phyloP scores from a whole-genome alignment of 345 rosid species.

The Sonneratia alba region DNA sequence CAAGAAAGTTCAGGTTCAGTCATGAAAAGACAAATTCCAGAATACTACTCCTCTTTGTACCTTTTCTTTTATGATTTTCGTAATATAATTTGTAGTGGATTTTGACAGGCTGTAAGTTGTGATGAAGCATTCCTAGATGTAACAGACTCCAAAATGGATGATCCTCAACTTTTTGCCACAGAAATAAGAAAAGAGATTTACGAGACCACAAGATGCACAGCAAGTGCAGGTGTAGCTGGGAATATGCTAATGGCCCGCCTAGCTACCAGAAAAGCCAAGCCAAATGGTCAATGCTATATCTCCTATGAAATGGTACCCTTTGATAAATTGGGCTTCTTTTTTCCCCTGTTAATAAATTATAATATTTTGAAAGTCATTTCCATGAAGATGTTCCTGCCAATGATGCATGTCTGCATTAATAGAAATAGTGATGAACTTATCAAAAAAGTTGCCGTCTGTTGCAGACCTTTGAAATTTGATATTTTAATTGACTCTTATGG shows the following conservation, averaged over 20 bases:
- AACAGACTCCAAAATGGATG: slow-evolving; percentile 36
- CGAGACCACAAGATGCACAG: slow-evolving; percentile 75
- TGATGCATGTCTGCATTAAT: not conserved
- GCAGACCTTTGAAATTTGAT: not conserved
- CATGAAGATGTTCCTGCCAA: not conserved
- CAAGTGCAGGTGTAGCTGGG: slow-evolving; percentile 80
- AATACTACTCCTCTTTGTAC: slow-evolving; percentile 2
- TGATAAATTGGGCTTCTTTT: not conserved
- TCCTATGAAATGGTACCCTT: slow-evolving; percentile 44
- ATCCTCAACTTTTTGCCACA: slow-evolving; percentile 57
- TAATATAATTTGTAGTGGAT: slow-evolving; percentile 7
- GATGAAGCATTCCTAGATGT: slow-evolving; percentile 95
- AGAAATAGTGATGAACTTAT: not conserved
- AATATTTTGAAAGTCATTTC: not conserved
- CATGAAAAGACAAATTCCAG: not conserved
- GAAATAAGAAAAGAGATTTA: slow-evolving; percentile 64
- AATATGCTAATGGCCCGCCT: slow-evolving; percentile 96
- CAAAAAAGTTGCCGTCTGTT: not conserved
- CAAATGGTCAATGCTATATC: slow-evolving; percentile 78
- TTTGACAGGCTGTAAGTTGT: slow-evolving; percentile 75
- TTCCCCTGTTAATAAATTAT: not conserved
- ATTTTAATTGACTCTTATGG: not conserved
- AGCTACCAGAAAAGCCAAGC: slow-evolving; percentile 89
- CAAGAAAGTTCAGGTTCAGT: slow-evolving; percentile 66
- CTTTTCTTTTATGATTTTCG: slow-evolving; percentile 8